Conservation (phyloP, 1,284 basidiomycete genomes). For the Athelia psychrophila region DNA sequence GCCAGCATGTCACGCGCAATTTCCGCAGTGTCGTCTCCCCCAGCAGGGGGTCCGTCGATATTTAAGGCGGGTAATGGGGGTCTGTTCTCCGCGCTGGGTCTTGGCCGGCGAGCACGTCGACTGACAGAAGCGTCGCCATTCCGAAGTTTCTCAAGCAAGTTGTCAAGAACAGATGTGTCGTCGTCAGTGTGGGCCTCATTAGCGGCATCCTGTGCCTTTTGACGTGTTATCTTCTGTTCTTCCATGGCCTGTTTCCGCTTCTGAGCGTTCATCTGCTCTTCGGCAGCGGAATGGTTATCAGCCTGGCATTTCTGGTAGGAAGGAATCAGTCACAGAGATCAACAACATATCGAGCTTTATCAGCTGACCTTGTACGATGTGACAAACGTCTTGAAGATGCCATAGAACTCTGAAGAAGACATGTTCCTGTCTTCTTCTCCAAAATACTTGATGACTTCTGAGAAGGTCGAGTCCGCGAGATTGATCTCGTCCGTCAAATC, state of each 20-base stretch:
- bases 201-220: conserved; percentile 46
- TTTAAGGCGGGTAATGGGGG: conserved; percentile 39
- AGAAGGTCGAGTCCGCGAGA: conserved; percentile 76
- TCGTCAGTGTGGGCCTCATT: conserved; percentile 43
- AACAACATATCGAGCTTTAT: not conserved
- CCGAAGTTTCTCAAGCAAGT: conserved; percentile 69
- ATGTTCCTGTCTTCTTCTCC: conserved; percentile 88
- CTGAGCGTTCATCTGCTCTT: conserved; percentile 62
- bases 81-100: conserved; percentile 36
- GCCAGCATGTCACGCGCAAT: conserved; percentile 74
- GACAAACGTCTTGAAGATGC: conserved; percentile 92
- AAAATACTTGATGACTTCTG: conserved; percentile 84
- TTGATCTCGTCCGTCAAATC: conserved; percentile 85
- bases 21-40: conserved; percentile 48
- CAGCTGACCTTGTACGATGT: conserved; percentile 81
- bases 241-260: conserved; percentile 66
- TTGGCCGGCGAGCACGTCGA: conserved; percentile 53
- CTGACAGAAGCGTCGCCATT: conserved; percentile 62
- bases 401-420: conserved; percentile 87
- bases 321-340: conserved; percentile 7
- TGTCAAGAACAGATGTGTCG: conserved; percentile 67
- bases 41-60: conserved; percentile 27
- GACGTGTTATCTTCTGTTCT: conserved; percentile 54
- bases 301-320: conserved; percentile 75
- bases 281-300: conserved; percentile 70